Evolutionary conservation across 176 grass and related monocot genomes (phyloP), one percentile per base, ranked within the genome.

Genomic region (Aegilops speltoides): DNA sequence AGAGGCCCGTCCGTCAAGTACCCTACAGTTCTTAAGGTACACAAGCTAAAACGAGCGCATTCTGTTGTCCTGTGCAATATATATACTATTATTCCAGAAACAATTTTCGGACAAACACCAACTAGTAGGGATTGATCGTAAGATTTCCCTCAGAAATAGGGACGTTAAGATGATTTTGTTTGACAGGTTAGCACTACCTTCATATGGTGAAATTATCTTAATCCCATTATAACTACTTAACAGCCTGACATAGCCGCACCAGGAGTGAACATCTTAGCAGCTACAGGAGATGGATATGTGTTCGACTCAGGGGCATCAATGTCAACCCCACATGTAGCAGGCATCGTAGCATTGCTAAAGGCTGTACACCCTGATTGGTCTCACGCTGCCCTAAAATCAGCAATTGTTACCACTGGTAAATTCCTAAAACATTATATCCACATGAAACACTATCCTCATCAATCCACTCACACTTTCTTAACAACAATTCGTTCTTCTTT

Each of bases 191-290:
- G 60, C 20, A 85, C 16, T 85, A 33, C 28, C 16, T 54, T 48
- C 33, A 36, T 37, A 25, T 28, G 12, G n/a, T 48, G 29, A 36
- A 5, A 38, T 71, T 57, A 70, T 24, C 26, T 15, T 37, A 85
- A 77, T 79, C 84, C 66, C 24, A 59, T 4, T 57, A 16, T 29
- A 70, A 31, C 64, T 41, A 16, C 56, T 79, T 23, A 88, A 85
- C 72, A 91, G 86, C 86, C 83, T 6, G 90, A 88, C 84, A 77
- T 91, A 78, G 86, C 83, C 22, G 90, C 90, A 66, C 86, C 86
- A 34, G 83, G 90, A 45, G 86, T 66, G 15, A 88, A 68, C 83
- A 88, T 88, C 9, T 56, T 91, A 76, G 90, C 77, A 85, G 86
- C 86, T 8, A 10, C 17, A 64, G 59, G 33, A 83, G 75, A 88